phyloP scores from a whole-genome alignment of 148 eudicot genomes.

The Rhododendron williamsianum region DNA sequence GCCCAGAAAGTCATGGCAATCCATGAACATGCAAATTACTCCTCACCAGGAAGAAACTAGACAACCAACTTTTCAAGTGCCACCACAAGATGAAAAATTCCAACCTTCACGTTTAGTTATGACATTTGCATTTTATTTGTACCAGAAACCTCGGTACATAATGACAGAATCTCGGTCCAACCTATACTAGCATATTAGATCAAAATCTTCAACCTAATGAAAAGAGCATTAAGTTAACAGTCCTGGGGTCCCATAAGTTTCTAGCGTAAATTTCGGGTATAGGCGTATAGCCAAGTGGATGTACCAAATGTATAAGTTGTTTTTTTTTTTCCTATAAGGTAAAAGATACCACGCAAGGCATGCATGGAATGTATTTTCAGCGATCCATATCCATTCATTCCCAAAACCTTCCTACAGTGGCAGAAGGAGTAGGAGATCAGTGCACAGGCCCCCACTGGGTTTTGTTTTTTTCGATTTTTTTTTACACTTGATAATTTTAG shows the following conservation, averaged over 20 bases:
- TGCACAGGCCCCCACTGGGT: background rate
- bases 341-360: background rate
- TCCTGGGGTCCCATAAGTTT: background rate
- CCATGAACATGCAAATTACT: background rate
- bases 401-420: background rate
- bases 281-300: background rate
- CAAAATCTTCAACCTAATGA: background rate
- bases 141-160: background rate
- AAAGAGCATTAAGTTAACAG: background rate
- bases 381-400: background rate
- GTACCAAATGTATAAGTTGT: background rate
- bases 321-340: background rate
- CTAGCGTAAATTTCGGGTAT: background rate
- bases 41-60: background rate
- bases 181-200: background rate
- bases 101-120: background rate
- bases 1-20: background rate
- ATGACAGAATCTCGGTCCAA: background rate
- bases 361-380: background rate
- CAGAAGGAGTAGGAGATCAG: background rate
- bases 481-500: background rate
- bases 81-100: background rate
- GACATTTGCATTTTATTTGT: background rate
- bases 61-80: background rate
- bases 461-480: too few relatives aligned